Base-by-base conservation (phyloP, 2,329 filamentous ascomycete genomes). In the Cordyceps cicadae region DNA sequence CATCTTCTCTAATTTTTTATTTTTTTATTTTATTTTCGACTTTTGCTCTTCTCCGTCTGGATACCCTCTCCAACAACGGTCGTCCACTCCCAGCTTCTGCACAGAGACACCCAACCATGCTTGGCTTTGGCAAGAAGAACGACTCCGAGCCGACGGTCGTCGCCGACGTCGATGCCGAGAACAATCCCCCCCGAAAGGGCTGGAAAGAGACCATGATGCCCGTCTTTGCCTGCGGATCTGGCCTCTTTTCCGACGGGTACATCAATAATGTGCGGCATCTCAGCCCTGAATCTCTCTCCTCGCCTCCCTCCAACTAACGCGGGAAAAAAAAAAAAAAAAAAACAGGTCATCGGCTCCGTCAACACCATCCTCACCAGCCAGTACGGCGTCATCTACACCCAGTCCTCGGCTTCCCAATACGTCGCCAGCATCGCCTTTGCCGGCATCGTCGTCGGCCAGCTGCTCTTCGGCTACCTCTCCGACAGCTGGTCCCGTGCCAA, bases 161-260 rank as follows among this genome's bases (percentile, higher is more conserved):
- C 50, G 19, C 21, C 50, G 24, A 32, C 11, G 56, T 53, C 43
- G 58, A 60, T 21, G 6, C 29, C 14, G 58, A 60, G 21, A 9
- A 21, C 50, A 54, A 51, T 41, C 43, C 41, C 3, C 21, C 45
- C 24, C 49, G 49, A 3, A 63, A 63, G 45, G 45, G 45, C 34
- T 63, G 61, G 50, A 32, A 45, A 37, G 49, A 61, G 21, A 41
- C 48, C 12, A 61, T 57, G 53, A 46, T 82, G 81, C 90, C 92
- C 15, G 88, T 91, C 1, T 87, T 96, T 66, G 92, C 92, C 50
- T 96, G 91, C 69, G 92, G 92, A 64, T 89, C 92, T 55, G 92
- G 92, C 68, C 80, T 96, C 2, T 96, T 96, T 74, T 92, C 88
- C 24, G 92, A 96, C 72, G 92, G 92, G 15, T 96, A 96, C 73